Conservation (phyloP, 306 rosid genomes). For the apple (Malus domestica) region DNA sequence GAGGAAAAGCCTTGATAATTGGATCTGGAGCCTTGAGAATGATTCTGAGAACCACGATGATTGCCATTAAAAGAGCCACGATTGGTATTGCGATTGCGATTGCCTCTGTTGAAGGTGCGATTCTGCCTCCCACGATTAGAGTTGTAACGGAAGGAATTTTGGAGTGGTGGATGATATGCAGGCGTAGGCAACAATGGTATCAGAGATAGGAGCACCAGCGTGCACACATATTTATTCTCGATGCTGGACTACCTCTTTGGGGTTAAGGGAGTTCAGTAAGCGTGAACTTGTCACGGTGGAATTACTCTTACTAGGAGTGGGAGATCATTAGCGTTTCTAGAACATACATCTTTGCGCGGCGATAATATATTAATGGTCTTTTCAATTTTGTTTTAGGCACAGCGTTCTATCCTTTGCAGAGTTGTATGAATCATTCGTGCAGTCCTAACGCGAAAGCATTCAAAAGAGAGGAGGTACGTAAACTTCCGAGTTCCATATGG, state of each 20-base stretch:
- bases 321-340: not conserved
- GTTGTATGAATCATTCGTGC: constrained; percentile 96
- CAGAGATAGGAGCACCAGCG: no score
- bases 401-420: constrained; percentile 84
- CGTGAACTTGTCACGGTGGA: not conserved
- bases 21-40: no score
- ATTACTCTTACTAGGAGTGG: not conserved
- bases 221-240: not conserved
- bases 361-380: not conserved
- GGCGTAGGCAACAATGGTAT: no score
- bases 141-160: no score
- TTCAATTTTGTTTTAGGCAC: constrained; percentile 50
- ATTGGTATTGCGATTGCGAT: no score
- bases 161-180: no score
- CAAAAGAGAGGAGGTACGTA: constrained; percentile 83
- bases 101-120: no score
- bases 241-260: not conserved
- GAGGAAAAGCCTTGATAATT: no score
- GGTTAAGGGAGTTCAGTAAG: not conserved
- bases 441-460: constrained; percentile 87
- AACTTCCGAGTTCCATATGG: constrained; percentile 5
- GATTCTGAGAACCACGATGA: no score
- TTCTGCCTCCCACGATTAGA: no score
- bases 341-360: not conserved
- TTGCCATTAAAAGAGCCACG: no score